Base-by-base conservation (phyloP, 331 rosid species). In the Pyrus hybrid region DNA sequence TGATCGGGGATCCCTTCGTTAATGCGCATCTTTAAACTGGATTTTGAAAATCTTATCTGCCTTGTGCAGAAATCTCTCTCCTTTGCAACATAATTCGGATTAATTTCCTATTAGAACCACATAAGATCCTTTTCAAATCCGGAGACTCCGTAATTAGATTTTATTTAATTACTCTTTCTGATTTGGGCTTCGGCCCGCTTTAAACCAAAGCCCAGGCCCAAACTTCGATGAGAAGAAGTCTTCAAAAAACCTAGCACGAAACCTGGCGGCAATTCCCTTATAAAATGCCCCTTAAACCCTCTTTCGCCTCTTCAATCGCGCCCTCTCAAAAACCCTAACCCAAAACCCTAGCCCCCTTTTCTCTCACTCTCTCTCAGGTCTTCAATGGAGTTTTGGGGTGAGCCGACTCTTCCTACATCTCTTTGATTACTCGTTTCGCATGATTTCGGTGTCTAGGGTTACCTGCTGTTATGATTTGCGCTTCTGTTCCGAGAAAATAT, bases 311-410 rank as follows among this genome's bases (percentile, higher is more conserved):
- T 2, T 5, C 14, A 45, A 7, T 35, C 53, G 78, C 79, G 30
- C 74, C 45, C 75, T 49, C 74, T 71, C 64, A 41, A 83, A 83
- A 72, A 51, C 81, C 84, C 77, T 72, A 9, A 3, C 23, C 67
- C 32, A 54, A 72, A 80, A 69, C 84, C 87, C 84, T 84, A 72
- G 81, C 79, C 10, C 13, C 29, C 72, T 17, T 37, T 3, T 28
- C 41, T 8, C 37, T 41, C 63, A 25, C 13, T 16, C 26, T 21
- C 29, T 29, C 54, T 16, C 62, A 33, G 26, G 30, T n/a, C 37
- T 53, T 25, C 80, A 29, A 91, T 91, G 96, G 91, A 88, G 84
- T 91, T 91, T 70, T 91, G 96, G 96, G 96, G 96, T 91, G 77
- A 74, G 68, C 63, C 68, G 13, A 25, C 49, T 56, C 75, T 41